Conservation (phyloP, 306 rosid genomes). For the Argentina anserina region DNA sequence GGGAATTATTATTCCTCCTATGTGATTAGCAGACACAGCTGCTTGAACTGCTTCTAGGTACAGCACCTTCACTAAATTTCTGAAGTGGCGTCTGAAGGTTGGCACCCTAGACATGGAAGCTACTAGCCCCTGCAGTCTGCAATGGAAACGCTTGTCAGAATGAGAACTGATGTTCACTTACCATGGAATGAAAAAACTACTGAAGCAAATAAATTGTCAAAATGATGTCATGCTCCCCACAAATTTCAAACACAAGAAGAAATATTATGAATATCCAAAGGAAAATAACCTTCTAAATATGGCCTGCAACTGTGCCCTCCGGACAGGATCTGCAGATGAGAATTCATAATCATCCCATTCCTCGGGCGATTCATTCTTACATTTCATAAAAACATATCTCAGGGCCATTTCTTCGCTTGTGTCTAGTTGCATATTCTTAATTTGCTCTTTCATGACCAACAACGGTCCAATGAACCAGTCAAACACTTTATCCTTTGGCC, state of each 20-base stretch:
- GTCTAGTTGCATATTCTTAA: slow-evolving; percentile 46
- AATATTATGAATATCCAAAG: not conserved
- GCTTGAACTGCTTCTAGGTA: slow-evolving; percentile 62
- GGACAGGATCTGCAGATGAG: slow-evolving; percentile 47
- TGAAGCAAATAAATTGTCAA: not conserved
- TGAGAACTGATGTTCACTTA: not conserved
- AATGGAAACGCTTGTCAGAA: not conserved
- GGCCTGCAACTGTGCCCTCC: slow-evolving; percentile 79
- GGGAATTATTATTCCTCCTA: slow-evolving; percentile 26
- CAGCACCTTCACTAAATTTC: slow-evolving; percentile 50
- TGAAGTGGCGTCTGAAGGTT: slow-evolving; percentile 59
- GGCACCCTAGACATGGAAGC: slow-evolving; percentile 68
- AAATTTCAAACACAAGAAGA: not conserved
- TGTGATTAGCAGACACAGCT: slow-evolving; percentile 32
- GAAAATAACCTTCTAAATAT: slow-evolving; percentile 60
- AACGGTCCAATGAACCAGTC: slow-evolving; percentile 85
- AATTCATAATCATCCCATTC: slow-evolving; percentile 66
- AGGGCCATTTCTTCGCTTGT: slow-evolving; percentile 58
- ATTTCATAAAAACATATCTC: slow-evolving; percentile 48
- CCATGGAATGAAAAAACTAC: not conserved
- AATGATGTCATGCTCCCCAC: not conserved
- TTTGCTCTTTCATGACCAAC: slow-evolving; percentile 69
- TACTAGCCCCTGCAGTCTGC: slow-evolving; percentile 72
- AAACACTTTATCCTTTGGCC: slow-evolving; percentile 58
- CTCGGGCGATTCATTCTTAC: slow-evolving; percentile 59